Base-by-base conservation (phyloP, 2,329 filamentous ascomycete species). In the Fulvia fulva region DNA sequence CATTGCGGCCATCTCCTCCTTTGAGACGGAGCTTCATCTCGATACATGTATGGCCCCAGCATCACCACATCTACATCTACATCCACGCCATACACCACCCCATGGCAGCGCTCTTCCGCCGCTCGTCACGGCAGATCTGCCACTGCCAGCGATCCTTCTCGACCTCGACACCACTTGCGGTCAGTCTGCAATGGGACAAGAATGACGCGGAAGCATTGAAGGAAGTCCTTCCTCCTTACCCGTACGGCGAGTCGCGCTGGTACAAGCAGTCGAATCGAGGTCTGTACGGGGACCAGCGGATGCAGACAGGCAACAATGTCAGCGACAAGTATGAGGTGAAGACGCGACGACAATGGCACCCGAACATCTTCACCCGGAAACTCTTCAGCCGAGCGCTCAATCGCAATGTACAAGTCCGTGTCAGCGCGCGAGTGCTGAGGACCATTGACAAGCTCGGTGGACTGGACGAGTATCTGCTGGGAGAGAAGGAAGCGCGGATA, bases 401-500 rank as follows among this genome's bases (percentile, higher is more conserved):
- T 62, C 81, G 81, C 62, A 82, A 80, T 67, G 78, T 94, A 55
- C 85, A 86, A 72, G 81, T 89, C 41, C 82, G 86, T 61, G 79
- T 93, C 57, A 90, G 87, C 6, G 81, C 88, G 43, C 82, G 84
- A 57, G 88, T 91, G 25, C 79, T 81, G 59, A 71, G 77, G 62
- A 79, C 74, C 34, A 89, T 97, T 70, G 86, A 90, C 71, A 93
- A 91, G 72, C 85, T 88, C 62, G 93, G 93, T 59, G 91, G 94
- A 7, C 80, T 99, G 63, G 94, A 99, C 74, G 86, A 91, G 70
- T 99, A 99, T 77, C 80, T 99, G 47, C 80, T 96, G 44, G 91
- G 91, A 65, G 83, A 86, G 72, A 94, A 91, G 76, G 79, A 87
- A 16, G 82, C 81, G 43, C 83, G 94, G 63, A 82, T 97, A 70